Evolutionary conservation across 192 early-diverging fungal genomes (phyloP), one percentile per base, ranked within the genome.

Genomic region (Linnemannia hyalina): DNA sequence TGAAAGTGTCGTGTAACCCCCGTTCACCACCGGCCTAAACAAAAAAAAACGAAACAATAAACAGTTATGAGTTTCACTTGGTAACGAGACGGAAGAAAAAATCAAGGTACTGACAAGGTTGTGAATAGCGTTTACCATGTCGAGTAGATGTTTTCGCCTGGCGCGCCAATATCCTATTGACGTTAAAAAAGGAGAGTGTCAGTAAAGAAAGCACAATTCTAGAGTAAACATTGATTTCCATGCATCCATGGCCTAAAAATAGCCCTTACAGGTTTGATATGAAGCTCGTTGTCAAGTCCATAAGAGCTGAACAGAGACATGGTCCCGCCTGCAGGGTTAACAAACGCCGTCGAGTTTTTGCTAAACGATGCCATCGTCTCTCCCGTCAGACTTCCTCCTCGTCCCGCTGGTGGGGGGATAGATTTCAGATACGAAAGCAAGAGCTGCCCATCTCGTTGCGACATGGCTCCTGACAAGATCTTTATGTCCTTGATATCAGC

Each of bases 221-320:
- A 3, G 38, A 40, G 38, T 40, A 40, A 40, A 40, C 38, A 65
- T 23, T 65, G 9, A 11, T 2, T 26, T 2, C 3, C n/a, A 29
- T 32, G n/a, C n/a, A 2, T 57, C 7, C 10, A 35, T 35, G 13
- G 3, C 60, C 16, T 22, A 41, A 40, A 2, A 22, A 13, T 7
- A 29, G 41, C 10, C 10, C 77, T 70, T 78, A 78, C 77, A 52
- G 82, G 77, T 20, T 80, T 84, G 73, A 77, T 82, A 42, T 77
- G 75, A 26, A 77, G 76, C 29, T 82, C 71, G 36, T 82, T 77
- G 57, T 77, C 81, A 15, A 82, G 91, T 38, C 97, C 97, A 74
- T 90, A 92, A 23, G 94, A 94, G 26, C 93, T 94, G 75, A 95
- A 97, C 75, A 71, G 60, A 13, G 96, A 96, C 22, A 94, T 79